Base-by-base conservation (phyloP, 352 stramenopile genomes). In the Blastocystis sp. region DNA sequence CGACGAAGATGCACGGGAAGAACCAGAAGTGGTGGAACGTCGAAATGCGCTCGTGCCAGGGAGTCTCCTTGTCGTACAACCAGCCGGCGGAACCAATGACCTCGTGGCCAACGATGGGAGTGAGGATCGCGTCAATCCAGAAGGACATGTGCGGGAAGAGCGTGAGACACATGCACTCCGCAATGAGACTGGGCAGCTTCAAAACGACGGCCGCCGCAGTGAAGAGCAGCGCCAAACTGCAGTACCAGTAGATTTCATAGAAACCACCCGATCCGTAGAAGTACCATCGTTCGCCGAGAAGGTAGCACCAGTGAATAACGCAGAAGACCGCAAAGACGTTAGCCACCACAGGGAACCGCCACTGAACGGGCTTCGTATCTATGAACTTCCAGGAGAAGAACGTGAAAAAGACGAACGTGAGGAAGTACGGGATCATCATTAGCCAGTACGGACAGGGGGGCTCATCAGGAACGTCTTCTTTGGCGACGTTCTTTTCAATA, bases 221-320 rank as follows among this genome's bases (percentile, higher is more conserved):
- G 19, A 89, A 31, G 12, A 89, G 19, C 31, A 89, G 29, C 16
- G 55, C 33, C 24, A 89, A 59, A 65, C 65, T 89, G 60, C 79
- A 89, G 29, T 65, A 89, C 79, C 79, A 89, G 45, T 79, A 89
- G 35, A 70, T 70, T 29, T 89, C 79, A 60, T 89, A 89, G 55
- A 79, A 80, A 3, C 79, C 55, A 29, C 24, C 79, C 45, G 45
- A 16, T 55, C 45, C 45, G 41, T 67, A 85, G 60, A 62, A 85
- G 45, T 67, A n/a, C 33, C 41, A 70, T 6, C 74, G 50, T 31
- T 85, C 51, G 10, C 51, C n/a, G 12, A 63, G 13, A 21, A 85
- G n/a, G 19, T 67, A 69, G 4, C 51, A 85, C 74, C 74, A 85
- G 29, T 63, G 55, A 45, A 62, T 10, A 85, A 85, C 41, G 33